Conservation (phyloP, 345 rosid genomes). For the Erysimum cheiranthoides region DNA sequence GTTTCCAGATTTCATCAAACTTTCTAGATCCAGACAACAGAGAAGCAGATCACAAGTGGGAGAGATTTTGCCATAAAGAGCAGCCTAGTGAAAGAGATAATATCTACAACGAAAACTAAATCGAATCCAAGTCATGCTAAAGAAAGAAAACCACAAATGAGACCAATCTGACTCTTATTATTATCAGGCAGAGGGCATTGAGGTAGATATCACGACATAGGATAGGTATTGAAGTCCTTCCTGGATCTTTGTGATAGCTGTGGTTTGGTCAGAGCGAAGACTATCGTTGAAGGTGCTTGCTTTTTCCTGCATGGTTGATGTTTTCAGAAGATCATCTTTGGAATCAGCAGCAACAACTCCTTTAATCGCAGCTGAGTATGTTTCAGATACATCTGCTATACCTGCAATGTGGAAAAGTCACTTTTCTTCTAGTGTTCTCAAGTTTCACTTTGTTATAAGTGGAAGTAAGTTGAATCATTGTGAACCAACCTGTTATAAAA, state of each 20-base stretch:
- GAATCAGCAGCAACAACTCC: conserved; percentile 56
- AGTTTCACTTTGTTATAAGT: conserved; percentile 12
- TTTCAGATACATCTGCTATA: conserved; percentile 86
- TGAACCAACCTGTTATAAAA: conserved; percentile 79
- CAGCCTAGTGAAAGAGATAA: conserved; percentile 19
- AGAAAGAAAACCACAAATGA: neutral
- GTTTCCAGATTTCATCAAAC: conserved; percentile 21
- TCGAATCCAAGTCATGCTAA: neutral
- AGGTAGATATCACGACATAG: conserved; percentile 69
- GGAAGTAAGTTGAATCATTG: neutral
- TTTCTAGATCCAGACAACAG: conserved; percentile 35
- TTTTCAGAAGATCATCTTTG: conserved; percentile 50
- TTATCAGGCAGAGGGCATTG: conserved; percentile 68
- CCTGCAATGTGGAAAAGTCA: conserved; percentile 52
- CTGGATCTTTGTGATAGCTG: conserved; percentile 74
- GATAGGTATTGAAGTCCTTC: conserved; percentile 83
- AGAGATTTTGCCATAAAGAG: conserved; percentile 26
- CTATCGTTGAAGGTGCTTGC: conserved; percentile 65
- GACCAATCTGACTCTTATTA: conserved; percentile 30
- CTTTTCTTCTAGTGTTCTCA: neutral
- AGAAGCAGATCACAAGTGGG: conserved; percentile 17
- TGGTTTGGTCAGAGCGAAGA: conserved; percentile 57
- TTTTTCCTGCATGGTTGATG: conserved; percentile 64
- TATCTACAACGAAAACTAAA: conserved; percentile 43
- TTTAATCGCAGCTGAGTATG: conserved; percentile 73